Evolutionary conservation across 208 protist species (phyloP), one percentile per base, ranked within the genome.

Genomic region (Leptomonas seymouri): DNA sequence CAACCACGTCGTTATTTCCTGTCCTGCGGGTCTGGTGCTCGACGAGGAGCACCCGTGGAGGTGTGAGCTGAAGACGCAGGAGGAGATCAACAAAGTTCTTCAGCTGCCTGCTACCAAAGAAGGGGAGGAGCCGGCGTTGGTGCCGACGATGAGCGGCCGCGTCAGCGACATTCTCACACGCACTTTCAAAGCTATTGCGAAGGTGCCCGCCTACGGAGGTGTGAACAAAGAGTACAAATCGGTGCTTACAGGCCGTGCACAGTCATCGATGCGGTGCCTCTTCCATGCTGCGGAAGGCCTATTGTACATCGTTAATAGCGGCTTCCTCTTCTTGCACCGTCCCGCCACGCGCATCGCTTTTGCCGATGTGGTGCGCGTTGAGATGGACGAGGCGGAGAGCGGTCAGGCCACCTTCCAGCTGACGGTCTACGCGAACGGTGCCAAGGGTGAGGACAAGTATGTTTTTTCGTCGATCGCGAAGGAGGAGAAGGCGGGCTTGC

Each of bases 101-200:
- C 61, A 73, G 27, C 57, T 74, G 31, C 42, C 62, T 27, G 18
- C 71, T 21, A 27, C 42, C 14, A 64, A 69, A 41, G 65, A 85
- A 28, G 78, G 62, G 6, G 63, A 71, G 42, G 69, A 77, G 27
- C 83, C 74, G 63, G 62, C 55, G 30, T 59, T 96, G 54, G 63
- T 85, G 65, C 91, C 91, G 12, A 76, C 74, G 39, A 94, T 96
- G 83, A 83, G 76, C 44, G 91, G 91, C 21, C 78, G 77, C 28
- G 87, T 96, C 31, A 93, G 91, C 58, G 85, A 93, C 46, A 91
- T 96, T n/a, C 63, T 96, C n/a, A 78, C 88, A 20, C 83, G 84
- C 39, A 73, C 84, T 20, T 82, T 96, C 67, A 94, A 94, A 54
- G 85, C 89, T 2, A 61, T 93, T 34, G 84, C 89, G 9, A 86